These are phyloP conservation scores for Vaccinium myrtillus DNA, from an alignment of 148 eudicot genomes.

Conservation along the genomic window DNA sequence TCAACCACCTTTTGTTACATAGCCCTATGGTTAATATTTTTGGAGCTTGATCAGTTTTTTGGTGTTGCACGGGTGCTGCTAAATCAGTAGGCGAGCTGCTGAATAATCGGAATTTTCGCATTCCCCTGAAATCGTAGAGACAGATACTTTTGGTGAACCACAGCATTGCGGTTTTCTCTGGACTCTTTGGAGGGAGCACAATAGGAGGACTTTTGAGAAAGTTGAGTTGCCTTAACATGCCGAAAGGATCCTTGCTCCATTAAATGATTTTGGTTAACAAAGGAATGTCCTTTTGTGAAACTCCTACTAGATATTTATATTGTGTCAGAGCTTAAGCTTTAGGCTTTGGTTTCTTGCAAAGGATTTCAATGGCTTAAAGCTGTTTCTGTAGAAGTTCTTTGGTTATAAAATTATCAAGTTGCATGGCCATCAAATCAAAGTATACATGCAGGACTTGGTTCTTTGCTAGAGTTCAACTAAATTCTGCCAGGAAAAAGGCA, in stretches of 20 bases:
- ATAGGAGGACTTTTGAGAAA: neutral
- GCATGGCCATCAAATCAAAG: neutral
- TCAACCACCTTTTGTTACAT: neutral
- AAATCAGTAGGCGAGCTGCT: no score
- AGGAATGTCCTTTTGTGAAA: constrained; percentile 1
- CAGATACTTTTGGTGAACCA: neutral
- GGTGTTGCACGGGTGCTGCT: neutral
- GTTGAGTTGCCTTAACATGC: neutral
- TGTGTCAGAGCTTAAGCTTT: neutral
- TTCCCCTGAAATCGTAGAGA: neutral
- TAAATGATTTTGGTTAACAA: neutral
- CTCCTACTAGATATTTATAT: neutral
- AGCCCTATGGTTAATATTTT: neutral
- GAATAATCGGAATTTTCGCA: neutral
- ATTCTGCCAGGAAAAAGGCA: neutral
- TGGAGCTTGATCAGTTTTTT: neutral
- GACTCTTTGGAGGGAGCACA: neutral
- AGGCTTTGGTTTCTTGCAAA: neutral
- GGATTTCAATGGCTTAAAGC: neutral
- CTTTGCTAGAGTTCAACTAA: neutral
- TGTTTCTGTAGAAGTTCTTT: neutral
- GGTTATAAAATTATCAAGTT: neutral
- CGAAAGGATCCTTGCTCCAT: neutral
- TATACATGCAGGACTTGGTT: neutral
- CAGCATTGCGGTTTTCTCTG: neutral